Evolutionary conservation across 1,139 yeast species (phyloP).

Genomic region (Suhomyces coccinellae): DNA sequence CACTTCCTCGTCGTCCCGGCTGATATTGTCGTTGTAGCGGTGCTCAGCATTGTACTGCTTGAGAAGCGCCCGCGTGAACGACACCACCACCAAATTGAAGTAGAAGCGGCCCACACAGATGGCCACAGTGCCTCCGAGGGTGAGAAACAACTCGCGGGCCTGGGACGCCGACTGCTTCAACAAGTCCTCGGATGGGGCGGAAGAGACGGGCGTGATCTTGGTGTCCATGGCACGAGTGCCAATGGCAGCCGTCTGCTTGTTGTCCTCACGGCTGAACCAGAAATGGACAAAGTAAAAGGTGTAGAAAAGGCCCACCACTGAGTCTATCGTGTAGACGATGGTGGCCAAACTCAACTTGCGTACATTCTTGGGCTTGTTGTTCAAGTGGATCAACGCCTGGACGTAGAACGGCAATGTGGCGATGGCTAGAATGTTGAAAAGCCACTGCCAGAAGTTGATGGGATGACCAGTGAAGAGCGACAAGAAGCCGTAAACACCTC

Average conservation of each 20-base stretch:
- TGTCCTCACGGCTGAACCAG: constrained; percentile 65
- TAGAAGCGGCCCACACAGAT: constrained; percentile 61
- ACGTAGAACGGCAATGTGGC: constrained; percentile 65
- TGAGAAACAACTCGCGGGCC: constrained; percentile 69
- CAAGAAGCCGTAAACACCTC: constrained; percentile 84
- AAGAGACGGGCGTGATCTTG: not conserved
- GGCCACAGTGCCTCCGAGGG: constrained; percentile 55
- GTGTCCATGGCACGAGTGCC: constrained; percentile 3
- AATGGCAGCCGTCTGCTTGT: constrained; percentile 6
- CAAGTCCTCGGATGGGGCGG: constrained; percentile 13
- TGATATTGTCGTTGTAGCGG: constrained; percentile 20
- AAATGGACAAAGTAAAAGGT: constrained; percentile 70
- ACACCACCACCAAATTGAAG: constrained; percentile 61
- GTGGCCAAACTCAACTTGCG: constrained; percentile 60
- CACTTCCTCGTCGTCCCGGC: constrained; percentile 30
- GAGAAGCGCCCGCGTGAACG: constrained; percentile 54
- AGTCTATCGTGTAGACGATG: constrained; percentile 64
- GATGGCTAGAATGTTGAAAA: constrained; percentile 69
- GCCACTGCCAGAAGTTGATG: constrained; percentile 79
- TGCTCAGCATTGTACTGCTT: constrained; percentile 33
- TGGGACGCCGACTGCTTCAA: constrained; percentile 65
- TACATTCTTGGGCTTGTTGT: constrained; percentile 30
- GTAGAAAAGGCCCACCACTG: constrained; percentile 63
- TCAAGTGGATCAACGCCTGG: constrained; percentile 53
- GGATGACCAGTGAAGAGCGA: constrained; percentile 91